Percentiles rank a stretch among this genome's conserved stretches.
phyloP scores from a whole-genome alignment of 2,329 filamentous ascomycete species.

The Paracorniculantispora psalliotae region DNA sequence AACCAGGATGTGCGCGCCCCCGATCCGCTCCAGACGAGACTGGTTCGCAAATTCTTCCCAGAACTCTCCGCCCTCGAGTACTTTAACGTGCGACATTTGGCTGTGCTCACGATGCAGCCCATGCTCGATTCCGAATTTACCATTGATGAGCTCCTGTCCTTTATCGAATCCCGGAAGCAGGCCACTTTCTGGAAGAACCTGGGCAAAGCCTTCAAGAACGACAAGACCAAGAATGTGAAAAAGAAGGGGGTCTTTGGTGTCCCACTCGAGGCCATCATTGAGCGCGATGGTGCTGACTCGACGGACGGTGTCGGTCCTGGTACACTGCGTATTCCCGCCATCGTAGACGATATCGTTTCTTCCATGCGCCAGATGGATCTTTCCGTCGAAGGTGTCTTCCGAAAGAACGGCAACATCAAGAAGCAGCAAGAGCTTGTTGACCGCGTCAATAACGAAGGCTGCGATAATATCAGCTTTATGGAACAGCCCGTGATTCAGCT shows the following conservation, averaged over 20 bases:
- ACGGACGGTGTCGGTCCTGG: slow-evolving; percentile 94
- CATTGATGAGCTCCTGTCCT: slow-evolving; percentile 84
- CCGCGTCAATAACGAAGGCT: slow-evolving; percentile 78
- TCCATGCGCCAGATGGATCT: slow-evolving; percentile 99
- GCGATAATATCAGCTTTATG: slow-evolving; percentile 78
- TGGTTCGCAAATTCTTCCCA: slow-evolving; percentile 82
- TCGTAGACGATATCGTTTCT: slow-evolving; percentile 90
- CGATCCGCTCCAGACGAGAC: slow-evolving; percentile 50
- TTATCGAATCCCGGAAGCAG: slow-evolving; percentile 86
- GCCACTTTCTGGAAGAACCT: slow-evolving; percentile 98
- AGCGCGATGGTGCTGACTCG: slow-evolving; percentile 93
- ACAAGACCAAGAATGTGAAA: slow-evolving; percentile 70
- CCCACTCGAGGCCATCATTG: slow-evolving; percentile 79
- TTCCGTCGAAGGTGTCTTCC: slow-evolving; percentile 96
- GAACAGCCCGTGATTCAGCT: slow-evolving; percentile 90
- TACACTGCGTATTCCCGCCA: slow-evolving; percentile 81
- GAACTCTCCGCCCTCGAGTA: slow-evolving; percentile 93
- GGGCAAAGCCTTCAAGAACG: slow-evolving; percentile 90
- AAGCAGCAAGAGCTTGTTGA: slow-evolving; percentile 82
- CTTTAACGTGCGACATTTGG: slow-evolving; percentile 93
- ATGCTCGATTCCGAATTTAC: slow-evolving; percentile 85
- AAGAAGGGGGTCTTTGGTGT: slow-evolving; percentile 95
- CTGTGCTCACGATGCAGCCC: slow-evolving; percentile 91
- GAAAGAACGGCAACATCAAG: slow-evolving; percentile 98
- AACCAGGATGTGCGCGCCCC: slow-evolving; percentile 46